Evolutionary conservation across 495 filamentous ascomycete genomes (phyloP), one percentile per base, ranked within the genome.

Genomic region (Penicillium bialowiezense): DNA sequence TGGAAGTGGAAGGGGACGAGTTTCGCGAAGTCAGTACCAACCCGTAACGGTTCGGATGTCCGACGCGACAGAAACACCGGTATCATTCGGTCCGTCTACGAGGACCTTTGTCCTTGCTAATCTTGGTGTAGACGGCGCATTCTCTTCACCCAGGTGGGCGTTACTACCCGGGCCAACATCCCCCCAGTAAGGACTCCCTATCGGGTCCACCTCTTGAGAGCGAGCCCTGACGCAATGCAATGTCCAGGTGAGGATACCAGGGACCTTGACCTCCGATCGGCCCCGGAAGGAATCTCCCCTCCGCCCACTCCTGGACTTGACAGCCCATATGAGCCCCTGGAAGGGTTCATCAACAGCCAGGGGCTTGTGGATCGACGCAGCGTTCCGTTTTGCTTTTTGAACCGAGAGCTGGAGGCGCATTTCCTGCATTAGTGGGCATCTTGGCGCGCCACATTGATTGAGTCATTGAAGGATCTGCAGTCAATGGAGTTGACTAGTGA

Each of bases 11-110:
- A 51, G 77, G 76, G 24, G 72, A 79, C 44, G 71, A 78, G 50
- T 74, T 80, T 57, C 68, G 73, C 54, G 73, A 79, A 76, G 77
- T 80, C 65, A 77, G 75, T 78, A 70, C 62, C 60, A 68, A 66
- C 66, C 62, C 67, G 62, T 71, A 61, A 57, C 58, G 51, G 62
- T 60, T 69, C 32, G 46, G 50, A 64, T 63, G 66, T 71, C 67
- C 68, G 59, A 65, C 61, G 61, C 58, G 61, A 60, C 64, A 65
- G 48, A 56, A 63, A 53, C 53, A 59, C 67, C 65, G 68, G 66
- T 74, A 70, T 67, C 64, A 49, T 57, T 46, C 50, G 38, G 38
- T 58, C 52, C 53, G 61, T 65, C 55, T 54, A 59, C 42, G 37
- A 47, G 41, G 54, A 56, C 50, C 38, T 51, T 62, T 67, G 62